These are phyloP conservation scores for Wallacemonas sp. DNA, from an alignment of 208 protist genomes.

Conservation along the genomic window DNA sequence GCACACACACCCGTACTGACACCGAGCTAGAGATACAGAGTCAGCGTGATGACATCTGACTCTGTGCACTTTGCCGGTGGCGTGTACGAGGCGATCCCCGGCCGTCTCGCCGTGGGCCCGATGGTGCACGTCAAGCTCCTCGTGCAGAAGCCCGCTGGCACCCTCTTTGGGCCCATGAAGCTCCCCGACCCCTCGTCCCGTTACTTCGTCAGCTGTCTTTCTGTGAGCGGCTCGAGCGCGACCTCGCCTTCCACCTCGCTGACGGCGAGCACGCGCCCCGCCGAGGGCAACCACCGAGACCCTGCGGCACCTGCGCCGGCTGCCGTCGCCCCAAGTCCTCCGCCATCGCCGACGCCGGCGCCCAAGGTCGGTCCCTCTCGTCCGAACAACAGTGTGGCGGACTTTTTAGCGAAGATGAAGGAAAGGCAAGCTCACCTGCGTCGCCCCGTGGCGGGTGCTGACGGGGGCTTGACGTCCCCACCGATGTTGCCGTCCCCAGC, in stretches of 20 bases:
- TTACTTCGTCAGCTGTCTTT: conserved; percentile 27
- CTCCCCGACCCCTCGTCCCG: conserved; percentile 12
- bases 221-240: too few species aligned
- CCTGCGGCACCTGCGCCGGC: not conserved
- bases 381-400: conserved; percentile 8
- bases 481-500: not conserved
- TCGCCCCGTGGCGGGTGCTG: not conserved
- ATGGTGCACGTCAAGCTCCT: conserved; percentile 19
- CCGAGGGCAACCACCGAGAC: not conserved
- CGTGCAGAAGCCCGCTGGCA: not conserved
- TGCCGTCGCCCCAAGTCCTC: not conserved
- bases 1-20: too few species aligned
- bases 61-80: conserved; percentile 10
- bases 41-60: not conserved
- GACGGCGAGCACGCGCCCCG: too few species aligned
- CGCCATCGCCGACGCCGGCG: not conserved
- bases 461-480: not conserved
- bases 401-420: conserved; percentile 17
- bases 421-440: conserved; percentile 12
- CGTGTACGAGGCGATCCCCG: conserved; percentile 23
- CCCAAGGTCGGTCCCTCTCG: not conserved
- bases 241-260: too few species aligned
- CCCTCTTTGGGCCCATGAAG: not conserved
- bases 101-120: conserved; percentile 21
- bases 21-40: too few species aligned